Evolutionary conservation across 345 rosid species (phyloP).

Genomic region (Syzygium oleosum): DNA sequence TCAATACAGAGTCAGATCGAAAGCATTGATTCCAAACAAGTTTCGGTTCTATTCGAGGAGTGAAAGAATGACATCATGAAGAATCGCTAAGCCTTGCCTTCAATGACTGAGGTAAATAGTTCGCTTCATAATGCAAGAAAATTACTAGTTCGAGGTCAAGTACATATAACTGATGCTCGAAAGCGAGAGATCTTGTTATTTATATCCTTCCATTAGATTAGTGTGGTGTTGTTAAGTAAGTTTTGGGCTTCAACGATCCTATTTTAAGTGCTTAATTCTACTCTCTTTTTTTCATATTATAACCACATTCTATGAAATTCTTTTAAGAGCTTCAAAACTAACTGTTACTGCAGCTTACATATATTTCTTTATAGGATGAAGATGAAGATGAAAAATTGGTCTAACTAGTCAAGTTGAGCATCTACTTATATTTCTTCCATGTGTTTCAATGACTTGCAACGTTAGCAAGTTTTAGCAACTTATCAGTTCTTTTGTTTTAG

Average conservation of each 20-base stretch:
- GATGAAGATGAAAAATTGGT: neutral
- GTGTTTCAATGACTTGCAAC: neutral
- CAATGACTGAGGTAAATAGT: neutral
- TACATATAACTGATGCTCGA: neutral
- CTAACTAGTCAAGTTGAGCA: neutral
- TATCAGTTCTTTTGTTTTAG: neutral
- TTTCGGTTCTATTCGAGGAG: neutral
- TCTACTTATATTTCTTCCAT: neutral
- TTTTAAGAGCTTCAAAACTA: neutral
- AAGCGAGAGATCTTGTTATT: neutral
- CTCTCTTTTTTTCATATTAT: neutral
- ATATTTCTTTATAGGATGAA: neutral
- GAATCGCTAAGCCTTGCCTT: neutral
- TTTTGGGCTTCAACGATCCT: neutral
- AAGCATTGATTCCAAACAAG: neutral
- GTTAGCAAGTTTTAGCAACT: neutral
- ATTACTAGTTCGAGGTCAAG: neutral
- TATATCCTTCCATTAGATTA: neutral
- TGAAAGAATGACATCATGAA: neutral
- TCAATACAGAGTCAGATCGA: neutral
- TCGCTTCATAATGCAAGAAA: neutral
- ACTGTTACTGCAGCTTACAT: neutral
- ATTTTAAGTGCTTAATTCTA: neutral
- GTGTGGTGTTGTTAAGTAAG: neutral
- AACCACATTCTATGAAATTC: neutral